phyloP scores from a whole-genome alignment of 495 filamentous ascomycete species.

The Penicillium robsamsonii region DNA sequence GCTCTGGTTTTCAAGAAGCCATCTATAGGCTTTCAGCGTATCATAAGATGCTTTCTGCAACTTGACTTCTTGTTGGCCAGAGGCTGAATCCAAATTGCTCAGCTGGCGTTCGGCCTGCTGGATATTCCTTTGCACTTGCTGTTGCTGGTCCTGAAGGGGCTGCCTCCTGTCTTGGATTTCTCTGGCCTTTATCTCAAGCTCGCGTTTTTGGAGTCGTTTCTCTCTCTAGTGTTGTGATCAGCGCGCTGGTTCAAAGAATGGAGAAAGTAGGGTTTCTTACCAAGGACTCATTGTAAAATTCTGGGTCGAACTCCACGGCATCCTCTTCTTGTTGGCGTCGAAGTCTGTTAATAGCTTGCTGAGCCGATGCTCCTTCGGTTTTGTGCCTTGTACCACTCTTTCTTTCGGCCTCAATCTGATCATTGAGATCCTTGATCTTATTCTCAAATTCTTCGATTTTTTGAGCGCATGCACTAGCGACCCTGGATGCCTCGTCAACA shows the following conservation, averaged over 20 bases:
- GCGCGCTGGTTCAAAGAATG: conserved; percentile 1
- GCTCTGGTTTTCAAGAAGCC: conserved; percentile 69
- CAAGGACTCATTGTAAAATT: conserved; percentile 51
- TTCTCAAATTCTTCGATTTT: conserved; percentile 53
- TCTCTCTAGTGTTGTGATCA: conserved; percentile 35
- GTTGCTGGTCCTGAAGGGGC: conserved; percentile 26
- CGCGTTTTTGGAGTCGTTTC: conserved; percentile 35
- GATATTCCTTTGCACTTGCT: conserved; percentile 29
- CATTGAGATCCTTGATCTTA: conserved; percentile 53
- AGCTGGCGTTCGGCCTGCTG: conserved; percentile 49
- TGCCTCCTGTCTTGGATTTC: conserved; percentile 31
- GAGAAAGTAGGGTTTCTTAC: conserved; percentile 29
- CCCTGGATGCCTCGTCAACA: conserved; percentile 49
- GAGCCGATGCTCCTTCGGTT: conserved; percentile 44
- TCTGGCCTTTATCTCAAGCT: conserved; percentile 27
- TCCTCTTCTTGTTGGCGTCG: conserved; percentile 48
- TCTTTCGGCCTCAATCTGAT: conserved; percentile 57
- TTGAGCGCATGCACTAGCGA: conserved; percentile 48
- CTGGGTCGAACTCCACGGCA: conserved; percentile 52
- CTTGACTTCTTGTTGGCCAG: conserved; percentile 69
- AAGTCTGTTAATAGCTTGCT: conserved; percentile 44
- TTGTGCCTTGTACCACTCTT: conserved; percentile 49
- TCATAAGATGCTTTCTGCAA: conserved; percentile 58
- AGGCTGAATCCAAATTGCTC: conserved; percentile 65
- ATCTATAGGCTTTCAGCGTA: conserved; percentile 68